These are phyloP conservation scores for Phytophthora citrophthora DNA, from an alignment of 352 stramenopile genomes.

Conservation along the genomic window DNA sequence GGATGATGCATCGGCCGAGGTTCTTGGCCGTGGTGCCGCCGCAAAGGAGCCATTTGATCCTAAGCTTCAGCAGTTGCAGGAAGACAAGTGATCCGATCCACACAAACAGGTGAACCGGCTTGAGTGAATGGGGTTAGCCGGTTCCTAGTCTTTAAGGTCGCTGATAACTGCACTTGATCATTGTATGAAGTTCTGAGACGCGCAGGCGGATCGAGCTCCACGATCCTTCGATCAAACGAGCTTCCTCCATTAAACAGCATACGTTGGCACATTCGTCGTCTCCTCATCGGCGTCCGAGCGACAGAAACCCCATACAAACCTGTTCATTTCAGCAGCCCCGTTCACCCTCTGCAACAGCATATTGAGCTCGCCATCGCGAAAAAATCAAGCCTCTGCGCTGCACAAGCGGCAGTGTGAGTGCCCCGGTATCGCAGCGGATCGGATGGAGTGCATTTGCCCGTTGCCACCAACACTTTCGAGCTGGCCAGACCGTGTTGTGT, in stretches of 20 bases:
- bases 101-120: constrained; percentile 33
- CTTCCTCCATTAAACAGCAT: constrained; percentile 22
- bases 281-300: background rate
- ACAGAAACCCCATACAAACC: constrained; percentile 8
- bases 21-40: constrained; percentile 2
- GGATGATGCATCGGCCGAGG: background rate
- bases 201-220: constrained; percentile 20
- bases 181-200: constrained; percentile 27
- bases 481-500: constrained; percentile 21
- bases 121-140: constrained; percentile 20
- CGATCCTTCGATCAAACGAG: constrained; percentile 35
- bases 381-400: constrained; percentile 33
- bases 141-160: constrained; percentile 1
- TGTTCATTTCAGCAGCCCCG: background rate
- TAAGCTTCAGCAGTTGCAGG: constrained; percentile 7
- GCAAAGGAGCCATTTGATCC: constrained; percentile 8
- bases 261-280: background rate
- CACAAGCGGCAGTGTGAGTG: constrained; percentile 18
- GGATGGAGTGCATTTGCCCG: constrained; percentile 19
- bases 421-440: constrained; percentile 22
- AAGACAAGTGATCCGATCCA: constrained; percentile 20
- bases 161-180: constrained; percentile 1
- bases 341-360: constrained; percentile 20
- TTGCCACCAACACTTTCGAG: constrained; percentile 19
- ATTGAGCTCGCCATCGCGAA: constrained; percentile 18